Evolutionary conservation across 2,329 filamentous ascomycete species (phyloP).

Genomic region (Pseudopithomyces maydicus): DNA sequence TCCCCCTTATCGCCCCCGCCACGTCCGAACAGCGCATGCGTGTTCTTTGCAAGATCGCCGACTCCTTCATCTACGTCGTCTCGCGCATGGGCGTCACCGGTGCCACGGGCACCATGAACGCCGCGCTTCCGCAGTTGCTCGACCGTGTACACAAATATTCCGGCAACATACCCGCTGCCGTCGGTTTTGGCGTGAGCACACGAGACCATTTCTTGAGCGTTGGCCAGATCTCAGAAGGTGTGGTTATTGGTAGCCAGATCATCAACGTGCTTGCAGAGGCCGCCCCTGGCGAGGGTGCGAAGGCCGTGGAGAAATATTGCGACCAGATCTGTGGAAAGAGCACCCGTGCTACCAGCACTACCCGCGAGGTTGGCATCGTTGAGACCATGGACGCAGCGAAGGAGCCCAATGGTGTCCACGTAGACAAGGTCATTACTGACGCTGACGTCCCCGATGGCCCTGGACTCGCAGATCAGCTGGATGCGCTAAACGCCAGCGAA

Average conservation of each 20-base stretch:
- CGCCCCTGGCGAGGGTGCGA: constrained; percentile 66
- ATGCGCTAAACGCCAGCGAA: constrained; percentile 71
- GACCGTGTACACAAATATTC: constrained; percentile 89
- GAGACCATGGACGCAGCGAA: constrained; percentile 68
- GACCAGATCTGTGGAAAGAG: constrained; percentile 69
- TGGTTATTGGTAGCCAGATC: constrained; percentile 96
- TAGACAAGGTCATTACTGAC: constrained; percentile 70
- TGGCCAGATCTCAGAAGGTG: constrained; percentile 83
- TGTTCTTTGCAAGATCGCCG: constrained; percentile 92
- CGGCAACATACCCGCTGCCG: constrained; percentile 84
- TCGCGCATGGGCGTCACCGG: constrained; percentile 97
- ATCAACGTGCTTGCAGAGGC: constrained; percentile 79
- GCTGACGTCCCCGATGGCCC: constrained; percentile 61
- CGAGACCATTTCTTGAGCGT: constrained; percentile 91
- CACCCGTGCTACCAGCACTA: constrained; percentile 53
- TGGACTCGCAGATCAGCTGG: constrained; percentile 80
- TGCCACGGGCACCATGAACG: constrained; percentile 80
- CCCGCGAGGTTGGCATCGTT: constrained; percentile 71
- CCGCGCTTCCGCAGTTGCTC: constrained; percentile 80
- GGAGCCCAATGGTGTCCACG: constrained; percentile 67
- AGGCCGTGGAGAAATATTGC: constrained; percentile 86
- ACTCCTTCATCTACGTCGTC: constrained; percentile 99
- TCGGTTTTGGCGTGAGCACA: constrained; percentile 96
- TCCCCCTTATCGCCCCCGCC: constrained; percentile 93
- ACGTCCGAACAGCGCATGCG: constrained; percentile 95